These are phyloP conservation scores for Sphaceloma murrayae DNA, from an alignment of 2,329 filamentous ascomycete species.

Conservation along the genomic window DNA sequence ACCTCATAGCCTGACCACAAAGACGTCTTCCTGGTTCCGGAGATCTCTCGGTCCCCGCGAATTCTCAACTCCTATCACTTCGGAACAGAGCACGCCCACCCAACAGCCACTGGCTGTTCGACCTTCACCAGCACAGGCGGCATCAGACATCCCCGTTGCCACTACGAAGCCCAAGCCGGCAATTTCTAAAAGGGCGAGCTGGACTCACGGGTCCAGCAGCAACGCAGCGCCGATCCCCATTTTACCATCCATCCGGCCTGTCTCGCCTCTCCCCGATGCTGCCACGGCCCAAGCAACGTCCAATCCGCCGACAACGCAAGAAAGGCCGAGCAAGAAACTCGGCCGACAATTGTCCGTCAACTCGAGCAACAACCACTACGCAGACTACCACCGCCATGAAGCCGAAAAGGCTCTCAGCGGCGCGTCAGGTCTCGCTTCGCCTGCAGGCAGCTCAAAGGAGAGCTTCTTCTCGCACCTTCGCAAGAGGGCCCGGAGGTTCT, in stretches of 20 bases:
- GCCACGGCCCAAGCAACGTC: conserved; percentile 81
- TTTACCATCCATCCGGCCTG: conserved; percentile 83
- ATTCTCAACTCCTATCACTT: conserved; percentile 39
- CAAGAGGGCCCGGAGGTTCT: conserved; percentile 85
- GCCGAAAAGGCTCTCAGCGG: conserved; percentile 85
- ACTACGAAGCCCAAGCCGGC: conserved; percentile 46
- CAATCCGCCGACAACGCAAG: conserved; percentile 46
- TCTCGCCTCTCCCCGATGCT: conserved; percentile 90
- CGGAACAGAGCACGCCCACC: conserved; percentile 35
- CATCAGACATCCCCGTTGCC: conserved; percentile 36
- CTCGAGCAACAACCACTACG: conserved; percentile 86
- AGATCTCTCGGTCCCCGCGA: conserved; percentile 82
- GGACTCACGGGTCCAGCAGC: conserved; percentile 63
- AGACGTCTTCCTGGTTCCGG: conserved; percentile 87
- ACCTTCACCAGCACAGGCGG: conserved; percentile 27
- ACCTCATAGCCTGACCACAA: conserved; percentile 56
- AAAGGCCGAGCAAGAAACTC: conserved; percentile 77
- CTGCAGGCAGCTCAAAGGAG: conserved; percentile 73
- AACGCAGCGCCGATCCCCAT: conserved; percentile 90
- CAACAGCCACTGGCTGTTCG: conserved; percentile 25
- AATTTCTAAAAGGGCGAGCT: conserved; percentile 77
- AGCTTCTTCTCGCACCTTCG: conserved; percentile 96
- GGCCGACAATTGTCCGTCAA: conserved; percentile 86
- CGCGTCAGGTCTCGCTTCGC: conserved; percentile 63
- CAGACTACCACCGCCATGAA: conserved; percentile 80